Base-by-base conservation (phyloP, 768 basidiomycete species). In the Rhizopogon sp. region DNA sequence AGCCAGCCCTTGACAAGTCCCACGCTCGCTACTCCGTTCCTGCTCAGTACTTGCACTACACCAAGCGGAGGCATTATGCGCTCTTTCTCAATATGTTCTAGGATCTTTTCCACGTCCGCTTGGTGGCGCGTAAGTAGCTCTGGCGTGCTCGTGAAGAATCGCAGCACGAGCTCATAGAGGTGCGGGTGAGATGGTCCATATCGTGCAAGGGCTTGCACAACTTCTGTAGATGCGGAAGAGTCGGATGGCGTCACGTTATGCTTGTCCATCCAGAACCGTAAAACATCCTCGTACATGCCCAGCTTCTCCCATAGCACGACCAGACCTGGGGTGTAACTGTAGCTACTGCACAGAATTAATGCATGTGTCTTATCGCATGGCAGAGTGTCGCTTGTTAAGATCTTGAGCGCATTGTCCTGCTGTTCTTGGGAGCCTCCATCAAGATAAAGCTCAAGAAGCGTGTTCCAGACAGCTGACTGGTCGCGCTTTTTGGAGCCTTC, bases 241-340 rank as follows among this genome's bases (percentile, higher is more conserved):
- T 62, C 71, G 1, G 79, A 78, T 16, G 79, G 78, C 14, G 57
- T 66, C n/a, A 39, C 33, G 37, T 61, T 61, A 53, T 87, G 77
- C 57, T 78, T 78, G 55, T 90, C 89, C 81, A 96, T 95, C 87
- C 88, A 94, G 74, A 91, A 97, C 22, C 94, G 81, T 31, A 98
- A 66, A 45, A 98, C 85, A 60, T 97, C 95, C 63, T 98, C 96
- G 67, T 93, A 91, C 96, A 97, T 95, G 6, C 90, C 93, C 74
- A 94, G 76, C 57, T 81, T 84, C 72, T 97, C 97, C 91, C 94
- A 98, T 2, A 98, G 77, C 5, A 90, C 72, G 3, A 98, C 88
- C 10, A 96, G 79, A 1, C 97, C 97, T 0, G 82, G 80, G 0
- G 86, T 93, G 62, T 93, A 97, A 11, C 74, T 78, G 39, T 82